A percentile compares a stretch with the other conserved stretches of the same genome.
phyloP scores from a whole-genome alignment of 495 filamentous ascomycete genomes.

The Neurospora pannonica region DNA sequence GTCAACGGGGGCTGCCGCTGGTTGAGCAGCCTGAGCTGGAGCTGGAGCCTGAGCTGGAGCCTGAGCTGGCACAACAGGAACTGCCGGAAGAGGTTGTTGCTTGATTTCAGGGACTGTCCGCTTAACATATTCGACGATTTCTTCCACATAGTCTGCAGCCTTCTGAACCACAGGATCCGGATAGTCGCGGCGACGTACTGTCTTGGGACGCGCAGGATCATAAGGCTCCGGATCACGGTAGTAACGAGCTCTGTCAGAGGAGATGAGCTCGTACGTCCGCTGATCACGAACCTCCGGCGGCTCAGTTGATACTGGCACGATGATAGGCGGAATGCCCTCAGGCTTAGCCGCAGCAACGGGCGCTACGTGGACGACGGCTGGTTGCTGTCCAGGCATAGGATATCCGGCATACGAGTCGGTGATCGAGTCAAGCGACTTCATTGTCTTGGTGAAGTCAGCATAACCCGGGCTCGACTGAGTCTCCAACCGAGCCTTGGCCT shows the following conservation, averaged over 20 bases:
- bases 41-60: background rate
- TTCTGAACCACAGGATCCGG: conserved; percentile 23
- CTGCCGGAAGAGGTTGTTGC: background rate
- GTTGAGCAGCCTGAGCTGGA: conserved; percentile 1
- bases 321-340: background rate
- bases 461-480: conserved; percentile 12
- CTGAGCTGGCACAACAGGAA: conserved; percentile 9
- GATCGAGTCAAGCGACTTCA: conserved; percentile 13
- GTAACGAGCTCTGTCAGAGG: conserved; percentile 25
- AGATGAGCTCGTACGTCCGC: conserved; percentile 20
- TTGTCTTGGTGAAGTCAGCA: conserved; percentile 14
- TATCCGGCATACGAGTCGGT: conserved; percentile 7
- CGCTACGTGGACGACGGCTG: background rate
- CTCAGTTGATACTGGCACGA: background rate
- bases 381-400: background rate
- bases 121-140: conserved; percentile 17
- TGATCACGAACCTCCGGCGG: conserved; percentile 13
- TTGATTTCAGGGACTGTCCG: conserved; percentile 18
- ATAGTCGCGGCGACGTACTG: conserved; percentile 21
- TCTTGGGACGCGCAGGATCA: conserved; percentile 17
- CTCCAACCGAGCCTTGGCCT: conserved; percentile 12
- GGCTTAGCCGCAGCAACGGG: background rate
- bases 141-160: conserved; percentile 21
- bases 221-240: conserved; percentile 23
- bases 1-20: conserved; percentile 11